Evolutionary conservation across 164 flowering plant species (phyloP).

Genomic region (Aristolochia fimbriata): DNA sequence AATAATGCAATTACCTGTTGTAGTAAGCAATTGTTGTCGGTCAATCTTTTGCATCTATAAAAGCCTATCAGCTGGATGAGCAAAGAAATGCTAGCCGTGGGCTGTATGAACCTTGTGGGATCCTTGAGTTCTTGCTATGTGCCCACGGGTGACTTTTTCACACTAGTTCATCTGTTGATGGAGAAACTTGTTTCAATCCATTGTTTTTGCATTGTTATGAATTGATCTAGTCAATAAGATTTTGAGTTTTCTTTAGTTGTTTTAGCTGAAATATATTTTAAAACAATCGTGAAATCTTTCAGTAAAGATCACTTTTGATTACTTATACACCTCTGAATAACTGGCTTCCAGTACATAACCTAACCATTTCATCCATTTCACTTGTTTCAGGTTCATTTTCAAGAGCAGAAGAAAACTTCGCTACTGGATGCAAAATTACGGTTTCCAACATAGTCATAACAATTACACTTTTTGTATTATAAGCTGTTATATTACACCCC

Average conservation of each 20-base stretch:
- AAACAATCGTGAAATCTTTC: no score
- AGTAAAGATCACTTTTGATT: no score
- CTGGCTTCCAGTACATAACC: no score
- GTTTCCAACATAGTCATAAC: slow-evolving; percentile 90
- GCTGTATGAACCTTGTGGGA: slow-evolving; percentile 70
- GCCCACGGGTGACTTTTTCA: slow-evolving; percentile 52
- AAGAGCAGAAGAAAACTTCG: slow-evolving; percentile 76
- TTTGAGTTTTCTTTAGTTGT: no score
- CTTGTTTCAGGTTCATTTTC: slow-evolving; percentile 71
- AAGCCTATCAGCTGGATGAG: slow-evolving; percentile 77
- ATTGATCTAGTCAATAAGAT: no score
- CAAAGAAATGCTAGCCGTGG: slow-evolving; percentile 89
- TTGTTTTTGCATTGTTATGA: no score
- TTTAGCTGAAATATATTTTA: no score
- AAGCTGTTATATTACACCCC: slow-evolving; percentile 80
- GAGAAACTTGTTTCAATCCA: no score
- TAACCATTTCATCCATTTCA: not conserved
- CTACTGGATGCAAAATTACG: slow-evolving; percentile 66
- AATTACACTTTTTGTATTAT: slow-evolving; percentile 48
- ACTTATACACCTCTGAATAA: no score
- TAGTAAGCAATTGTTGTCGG: slow-evolving; percentile 95
- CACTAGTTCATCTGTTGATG: no score
- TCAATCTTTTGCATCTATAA: slow-evolving; percentile 74
- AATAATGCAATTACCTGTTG: not conserved
- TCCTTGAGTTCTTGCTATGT: slow-evolving; percentile 80